Conservation (phyloP, 768 basidiomycete genomes). For the Trametes elegans region DNA sequence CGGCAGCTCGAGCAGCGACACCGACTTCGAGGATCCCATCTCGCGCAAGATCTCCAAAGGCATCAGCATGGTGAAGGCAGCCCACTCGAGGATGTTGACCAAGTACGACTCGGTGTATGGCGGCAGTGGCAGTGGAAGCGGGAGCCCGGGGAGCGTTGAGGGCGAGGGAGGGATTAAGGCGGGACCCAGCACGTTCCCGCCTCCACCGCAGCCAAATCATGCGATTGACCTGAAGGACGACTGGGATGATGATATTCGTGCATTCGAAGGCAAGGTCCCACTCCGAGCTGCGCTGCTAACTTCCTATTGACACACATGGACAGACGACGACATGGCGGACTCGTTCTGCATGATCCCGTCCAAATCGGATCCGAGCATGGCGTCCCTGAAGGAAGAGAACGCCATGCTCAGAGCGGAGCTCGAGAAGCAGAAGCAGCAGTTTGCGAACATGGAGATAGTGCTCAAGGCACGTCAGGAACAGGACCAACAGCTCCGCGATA, state of each 20-base stretch:
- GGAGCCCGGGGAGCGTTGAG: neutral
- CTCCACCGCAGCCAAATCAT: slow-evolving; percentile 21
- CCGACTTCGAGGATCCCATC: slow-evolving; percentile 65
- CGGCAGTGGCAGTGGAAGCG: neutral
- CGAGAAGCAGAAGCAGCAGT: slow-evolving; percentile 51
- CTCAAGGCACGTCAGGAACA: slow-evolving; percentile 74
- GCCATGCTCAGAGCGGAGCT: slow-evolving; percentile 57
- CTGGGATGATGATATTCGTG: slow-evolving; percentile 59
- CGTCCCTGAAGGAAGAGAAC: slow-evolving; percentile 66
- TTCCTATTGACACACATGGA: too few species aligned
- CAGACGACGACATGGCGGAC: slow-evolving; percentile 73
- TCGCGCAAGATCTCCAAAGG: slow-evolving; percentile 53
- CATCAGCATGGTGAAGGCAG: slow-evolving; percentile 31
- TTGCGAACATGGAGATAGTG: slow-evolving; percentile 60
- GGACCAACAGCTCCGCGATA: slow-evolving; percentile 75
- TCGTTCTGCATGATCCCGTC: slow-evolving; percentile 77
- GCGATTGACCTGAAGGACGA: slow-evolving; percentile 38
- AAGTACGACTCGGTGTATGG: slow-evolving; percentile 25
- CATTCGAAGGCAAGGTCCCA: slow-evolving; percentile 54
- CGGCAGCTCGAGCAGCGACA: slow-evolving; percentile 59
- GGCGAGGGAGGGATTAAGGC: slow-evolving; percentile 22
- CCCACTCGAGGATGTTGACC: slow-evolving; percentile 29
- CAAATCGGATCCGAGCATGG: slow-evolving; percentile 49
- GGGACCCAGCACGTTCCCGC: slow-evolving; percentile 29
- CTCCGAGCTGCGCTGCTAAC: too few species aligned